Conservation (phyloP, 176 grass and related monocot genomes). For the Eremochloa ophiuroides region DNA sequence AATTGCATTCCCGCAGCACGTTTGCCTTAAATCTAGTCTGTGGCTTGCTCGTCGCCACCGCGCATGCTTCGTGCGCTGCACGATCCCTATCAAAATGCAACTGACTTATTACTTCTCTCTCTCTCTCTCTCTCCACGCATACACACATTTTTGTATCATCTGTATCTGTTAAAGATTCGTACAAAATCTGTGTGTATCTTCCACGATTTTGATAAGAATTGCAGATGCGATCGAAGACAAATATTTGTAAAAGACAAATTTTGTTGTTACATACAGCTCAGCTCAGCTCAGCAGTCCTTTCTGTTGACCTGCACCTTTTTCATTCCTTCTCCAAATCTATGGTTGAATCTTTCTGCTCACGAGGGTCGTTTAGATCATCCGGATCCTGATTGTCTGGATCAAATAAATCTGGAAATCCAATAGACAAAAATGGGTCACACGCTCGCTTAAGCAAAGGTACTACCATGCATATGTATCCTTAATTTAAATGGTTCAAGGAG, state of each 20-base stretch:
- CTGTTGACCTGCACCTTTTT: not conserved
- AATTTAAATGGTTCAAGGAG: not conserved
- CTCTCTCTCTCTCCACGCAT: not conserved
- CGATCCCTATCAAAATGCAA: not conserved
- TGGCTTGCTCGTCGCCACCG: not conserved
- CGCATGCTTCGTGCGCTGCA: not conserved
- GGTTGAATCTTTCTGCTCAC: not conserved
- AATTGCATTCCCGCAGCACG: not conserved
- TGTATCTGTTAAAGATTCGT: not conserved
- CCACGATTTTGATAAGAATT: not conserved
- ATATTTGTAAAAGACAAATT: slow-evolving; percentile 15
- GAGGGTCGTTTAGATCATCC: not conserved
- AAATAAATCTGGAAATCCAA: not conserved
- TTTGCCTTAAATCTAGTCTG: slow-evolving; percentile 3
- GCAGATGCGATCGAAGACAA: not conserved
- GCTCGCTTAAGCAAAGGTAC: not conserved
- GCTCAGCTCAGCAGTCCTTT: not conserved
- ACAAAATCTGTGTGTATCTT: slow-evolving; percentile 27
- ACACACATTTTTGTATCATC: not conserved
- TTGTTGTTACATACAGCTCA: slow-evolving; percentile 39
- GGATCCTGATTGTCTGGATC: not conserved
- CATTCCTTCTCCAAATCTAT: not conserved
- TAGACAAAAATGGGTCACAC: not conserved
- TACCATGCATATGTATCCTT: not conserved
- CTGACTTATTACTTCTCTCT: not conserved